A percentile compares a stretch with the other conserved stretches of the same genome.
Conservation (phyloP, 1,139 yeast genomes). For the Candida pseudoviswanathii region DNA sequence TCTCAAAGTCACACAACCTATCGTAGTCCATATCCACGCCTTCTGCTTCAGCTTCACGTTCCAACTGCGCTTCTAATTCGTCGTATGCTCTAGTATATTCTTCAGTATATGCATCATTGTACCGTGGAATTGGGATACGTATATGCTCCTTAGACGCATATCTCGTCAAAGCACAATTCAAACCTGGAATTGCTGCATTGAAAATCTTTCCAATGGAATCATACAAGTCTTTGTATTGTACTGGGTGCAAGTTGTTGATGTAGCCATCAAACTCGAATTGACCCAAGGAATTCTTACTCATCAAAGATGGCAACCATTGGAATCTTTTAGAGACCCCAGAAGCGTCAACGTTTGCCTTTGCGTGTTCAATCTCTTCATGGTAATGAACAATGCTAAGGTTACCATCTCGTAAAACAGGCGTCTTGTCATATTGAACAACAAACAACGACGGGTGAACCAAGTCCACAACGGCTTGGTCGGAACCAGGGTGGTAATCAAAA, state of each 20-base stretch:
- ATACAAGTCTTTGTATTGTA: slow-evolving; percentile 25
- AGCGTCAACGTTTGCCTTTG: slow-evolving; percentile 20
- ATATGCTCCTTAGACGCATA: slow-evolving; percentile 21
- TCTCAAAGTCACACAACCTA: slow-evolving; percentile 14
- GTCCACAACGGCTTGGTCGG: slow-evolving; percentile 38
- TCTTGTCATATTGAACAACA: slow-evolving; percentile 37
- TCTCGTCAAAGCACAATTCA: slow-evolving; percentile 30
- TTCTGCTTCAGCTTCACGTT: slow-evolving; percentile 12
- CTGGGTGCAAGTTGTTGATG: slow-evolving; percentile 45
- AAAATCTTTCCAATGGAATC: slow-evolving; percentile 31
- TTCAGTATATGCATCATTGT: slow-evolving; percentile 20
- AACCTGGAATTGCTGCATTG: slow-evolving; percentile 30
- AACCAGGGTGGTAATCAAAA: slow-evolving; percentile 41
- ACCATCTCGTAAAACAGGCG: slow-evolving; percentile 23
- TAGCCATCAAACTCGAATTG: slow-evolving; percentile 29
- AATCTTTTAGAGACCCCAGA: slow-evolving; percentile 26
- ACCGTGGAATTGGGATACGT: slow-evolving; percentile 21
- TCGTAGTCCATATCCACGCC: slow-evolving; percentile 14
- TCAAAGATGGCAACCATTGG: slow-evolving; percentile 37
- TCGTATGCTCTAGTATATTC: slow-evolving; percentile 15
- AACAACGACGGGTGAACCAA: slow-evolving; percentile 47
- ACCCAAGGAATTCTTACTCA: slow-evolving; percentile 16
- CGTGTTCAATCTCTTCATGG: slow-evolving; percentile 16
- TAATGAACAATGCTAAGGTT: slow-evolving; percentile 15
- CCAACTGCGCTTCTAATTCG: slow-evolving; percentile 11